Conservation (phyloP, 1,284 basidiomycete genomes). For the Violaceomyces palustris region DNA sequence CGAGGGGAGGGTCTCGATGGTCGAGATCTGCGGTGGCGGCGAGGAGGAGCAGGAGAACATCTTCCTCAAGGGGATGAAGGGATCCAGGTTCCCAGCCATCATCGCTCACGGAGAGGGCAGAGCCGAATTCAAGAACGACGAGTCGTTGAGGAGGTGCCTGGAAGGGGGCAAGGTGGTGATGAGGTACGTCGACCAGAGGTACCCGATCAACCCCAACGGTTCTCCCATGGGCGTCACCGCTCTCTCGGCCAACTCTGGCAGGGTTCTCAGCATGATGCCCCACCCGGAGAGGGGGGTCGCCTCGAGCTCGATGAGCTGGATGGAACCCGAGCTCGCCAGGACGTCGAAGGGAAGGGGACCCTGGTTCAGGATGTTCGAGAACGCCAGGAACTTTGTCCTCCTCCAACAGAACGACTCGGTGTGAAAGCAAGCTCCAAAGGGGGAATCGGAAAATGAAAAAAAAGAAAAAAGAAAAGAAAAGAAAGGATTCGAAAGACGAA, state of each 20-base stretch:
- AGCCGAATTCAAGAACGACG: conserved; percentile 61
- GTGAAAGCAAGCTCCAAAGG: too few relatives aligned
- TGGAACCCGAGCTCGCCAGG: conserved; percentile 26
- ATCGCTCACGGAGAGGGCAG: conserved; percentile 96
- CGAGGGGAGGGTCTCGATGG: conserved; percentile 77
- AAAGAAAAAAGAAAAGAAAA: too few relatives aligned
- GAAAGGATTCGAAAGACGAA: too few relatives aligned
- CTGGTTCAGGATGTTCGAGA: conserved; percentile 94
- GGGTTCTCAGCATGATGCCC: conserved; percentile 91
- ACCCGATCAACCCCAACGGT: conserved; percentile 78
- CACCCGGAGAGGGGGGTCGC: conserved; percentile 56
- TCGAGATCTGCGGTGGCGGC: conserved; percentile 63
- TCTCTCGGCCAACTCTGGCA: conserved; percentile 75
- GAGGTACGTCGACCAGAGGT: conserved; percentile 42
- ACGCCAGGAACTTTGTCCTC: conserved; percentile 60
- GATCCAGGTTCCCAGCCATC: conserved; percentile 80
- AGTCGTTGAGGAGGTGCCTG: conserved; percentile 17
- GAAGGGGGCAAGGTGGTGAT: conserved; percentile 28
- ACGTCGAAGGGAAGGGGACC: conserved; percentile 63
- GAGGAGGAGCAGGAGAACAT: conserved; percentile 59
- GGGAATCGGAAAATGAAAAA: too few relatives aligned
- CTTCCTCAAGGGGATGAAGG: conserved; percentile 82
- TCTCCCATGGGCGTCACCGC: conserved; percentile 81
- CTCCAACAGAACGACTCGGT: conserved; percentile 3
- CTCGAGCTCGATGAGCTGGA: conserved; percentile 51